These are phyloP conservation scores for Lepidopterella palustris DNA, from an alignment of 495 filamentous ascomycete genomes.

Conservation along the genomic window DNA sequence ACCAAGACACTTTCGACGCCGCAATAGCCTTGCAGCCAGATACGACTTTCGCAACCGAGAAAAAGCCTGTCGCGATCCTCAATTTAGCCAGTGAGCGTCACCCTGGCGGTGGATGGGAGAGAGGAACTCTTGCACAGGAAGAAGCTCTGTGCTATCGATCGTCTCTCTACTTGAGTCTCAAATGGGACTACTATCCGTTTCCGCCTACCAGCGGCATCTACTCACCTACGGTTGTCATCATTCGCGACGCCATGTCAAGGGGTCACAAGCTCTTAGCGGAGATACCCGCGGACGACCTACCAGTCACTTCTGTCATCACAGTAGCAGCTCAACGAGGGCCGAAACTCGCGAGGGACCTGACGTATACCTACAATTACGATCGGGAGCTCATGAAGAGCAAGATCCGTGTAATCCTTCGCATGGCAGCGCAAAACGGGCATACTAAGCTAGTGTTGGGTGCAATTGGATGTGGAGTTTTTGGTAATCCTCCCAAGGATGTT, in stretches of 20 bases:
- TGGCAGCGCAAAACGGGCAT: constrained; percentile 48
- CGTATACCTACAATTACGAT: constrained; percentile 31
- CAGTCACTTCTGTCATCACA: constrained; percentile 51
- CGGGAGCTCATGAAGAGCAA: constrained; percentile 50
- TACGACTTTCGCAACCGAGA: constrained; percentile 9
- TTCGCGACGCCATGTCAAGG: constrained; percentile 41
- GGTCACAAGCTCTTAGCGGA: constrained; percentile 42
- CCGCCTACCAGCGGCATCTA: constrained; percentile 49
- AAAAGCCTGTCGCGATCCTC: constrained; percentile 47
- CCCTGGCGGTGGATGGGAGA: constrained; percentile 52
- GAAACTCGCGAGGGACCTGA: constrained; percentile 16
- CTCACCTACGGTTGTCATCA: constrained; percentile 51
- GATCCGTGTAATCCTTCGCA: constrained; percentile 51
- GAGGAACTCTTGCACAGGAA: constrained; percentile 54
- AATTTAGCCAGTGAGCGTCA: constrained; percentile 53
- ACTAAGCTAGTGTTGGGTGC: constrained; percentile 56
- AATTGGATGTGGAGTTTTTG: constrained; percentile 60
- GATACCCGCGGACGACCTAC: constrained; percentile 32
- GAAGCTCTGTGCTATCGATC: constrained; percentile 60
- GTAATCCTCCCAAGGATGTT: constrained; percentile 55
- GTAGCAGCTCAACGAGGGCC: constrained; percentile 50
- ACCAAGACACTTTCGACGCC: constrained; percentile 47
- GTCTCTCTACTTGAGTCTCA: constrained; percentile 49
- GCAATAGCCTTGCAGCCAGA: constrained; percentile 40
- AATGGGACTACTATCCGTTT: constrained; percentile 51